phyloP scores from a whole-genome alignment of 1,284 basidiomycete species.

The Ganoderma lucidum region DNA sequence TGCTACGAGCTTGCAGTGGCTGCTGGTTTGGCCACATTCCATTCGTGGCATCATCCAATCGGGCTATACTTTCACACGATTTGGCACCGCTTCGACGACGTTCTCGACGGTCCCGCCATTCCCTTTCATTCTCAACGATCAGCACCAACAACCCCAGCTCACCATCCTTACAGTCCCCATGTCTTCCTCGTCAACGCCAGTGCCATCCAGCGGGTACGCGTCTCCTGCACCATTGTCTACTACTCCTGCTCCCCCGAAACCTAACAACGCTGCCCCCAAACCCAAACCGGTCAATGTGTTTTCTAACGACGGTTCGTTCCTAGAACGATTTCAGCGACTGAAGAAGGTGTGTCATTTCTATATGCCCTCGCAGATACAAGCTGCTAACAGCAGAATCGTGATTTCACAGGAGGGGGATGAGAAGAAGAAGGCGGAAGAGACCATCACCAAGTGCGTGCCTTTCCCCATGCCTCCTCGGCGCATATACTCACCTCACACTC shows the following conservation, averaged over 20 bases:
- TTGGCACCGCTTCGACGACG: slow-evolving; percentile 16
- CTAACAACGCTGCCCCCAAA: slow-evolving; percentile 41
- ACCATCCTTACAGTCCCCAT: slow-evolving; percentile 19
- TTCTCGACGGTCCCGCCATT: slow-evolving; percentile 14
- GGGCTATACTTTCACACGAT: neutral
- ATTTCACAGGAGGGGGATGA: slow-evolving; percentile 59
- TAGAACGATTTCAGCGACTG: slow-evolving; percentile 62
- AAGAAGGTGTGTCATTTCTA: slow-evolving; percentile 50
- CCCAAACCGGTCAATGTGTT: slow-evolving; percentile 61
- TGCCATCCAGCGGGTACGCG: slow-evolving; percentile 41
- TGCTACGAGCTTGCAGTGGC: too few relatives aligned
- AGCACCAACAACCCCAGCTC: slow-evolving; percentile 7
- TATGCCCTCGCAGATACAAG: neutral
- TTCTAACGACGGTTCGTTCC: slow-evolving; percentile 66
- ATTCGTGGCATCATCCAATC: neutral
- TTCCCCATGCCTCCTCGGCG: neutral
- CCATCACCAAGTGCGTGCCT: slow-evolving; percentile 51
- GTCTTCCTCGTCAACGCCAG: slow-evolving; percentile 36
- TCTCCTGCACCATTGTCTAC: slow-evolving; percentile 38
- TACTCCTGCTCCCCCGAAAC: slow-evolving; percentile 38
- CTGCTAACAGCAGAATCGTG: slow-evolving; percentile 1
- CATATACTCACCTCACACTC: slow-evolving; percentile 13
- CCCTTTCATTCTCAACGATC: slow-evolving; percentile 15
- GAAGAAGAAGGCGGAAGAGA: slow-evolving; percentile 60
- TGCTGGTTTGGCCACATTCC: neutral